Conservation (phyloP, 176 grass and related monocot species). For the Avena atlantica region DNA sequence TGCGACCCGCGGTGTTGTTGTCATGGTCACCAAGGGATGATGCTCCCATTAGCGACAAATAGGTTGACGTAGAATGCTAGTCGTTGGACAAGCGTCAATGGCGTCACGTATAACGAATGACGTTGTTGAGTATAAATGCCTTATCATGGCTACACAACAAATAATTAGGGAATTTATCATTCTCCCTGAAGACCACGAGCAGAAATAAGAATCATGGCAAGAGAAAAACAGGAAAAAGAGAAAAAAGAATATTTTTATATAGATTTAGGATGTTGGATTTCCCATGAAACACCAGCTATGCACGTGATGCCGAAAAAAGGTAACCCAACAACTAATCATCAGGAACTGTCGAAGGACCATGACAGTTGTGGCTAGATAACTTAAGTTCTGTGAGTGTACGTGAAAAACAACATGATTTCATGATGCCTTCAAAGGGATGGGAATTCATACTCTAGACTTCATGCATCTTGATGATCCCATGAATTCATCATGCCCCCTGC, state of each 20-base stretch:
- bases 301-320: not conserved
- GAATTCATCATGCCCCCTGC: not conserved
- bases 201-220: not conserved
- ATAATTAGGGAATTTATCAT: too few relatives aligned
- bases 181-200: not conserved
- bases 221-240: not conserved
- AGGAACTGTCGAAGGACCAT: not conserved
- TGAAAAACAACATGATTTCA: not conserved
- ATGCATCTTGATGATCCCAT: not conserved
- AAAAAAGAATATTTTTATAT: not conserved
- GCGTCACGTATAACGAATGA: too few relatives aligned
- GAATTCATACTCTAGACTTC: not conserved
- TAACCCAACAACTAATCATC: not conserved
- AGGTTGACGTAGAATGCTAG: too few relatives aligned
- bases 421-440: not conserved
- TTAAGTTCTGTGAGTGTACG: not conserved
- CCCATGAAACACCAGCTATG: not conserved
- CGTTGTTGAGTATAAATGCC: too few relatives aligned
- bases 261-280: not conserved
- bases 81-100: too few relatives aligned
- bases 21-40: too few relatives aligned
- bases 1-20: too few relatives aligned
- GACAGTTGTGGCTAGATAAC: not conserved
- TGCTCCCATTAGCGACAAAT: too few relatives aligned
- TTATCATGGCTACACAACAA: not conserved